Base-by-base conservation (phyloP, 352 stramenopile genomes). In the Globisporangium iwayamae region DNA sequence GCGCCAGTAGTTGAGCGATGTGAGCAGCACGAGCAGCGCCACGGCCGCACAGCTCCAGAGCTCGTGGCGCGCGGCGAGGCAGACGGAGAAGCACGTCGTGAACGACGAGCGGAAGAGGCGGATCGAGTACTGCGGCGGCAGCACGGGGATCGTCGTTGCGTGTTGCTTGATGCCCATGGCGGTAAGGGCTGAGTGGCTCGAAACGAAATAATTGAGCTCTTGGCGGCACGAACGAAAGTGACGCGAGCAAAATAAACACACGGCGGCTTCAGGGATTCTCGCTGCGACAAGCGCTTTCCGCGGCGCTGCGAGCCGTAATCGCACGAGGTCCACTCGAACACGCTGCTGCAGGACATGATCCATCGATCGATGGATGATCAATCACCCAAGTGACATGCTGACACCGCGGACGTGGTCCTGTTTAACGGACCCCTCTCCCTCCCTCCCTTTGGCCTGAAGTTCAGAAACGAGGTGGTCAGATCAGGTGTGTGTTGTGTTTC, bases 1-100 rank as follows among this genome's bases (percentile, higher is more conserved):
- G 39, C 83, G 85, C 85, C 83, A 94, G 71, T 91, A 94, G 76
- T 94, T 92, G 73, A 94, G 75, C 65, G 85, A 93, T 67, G 85
- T 93, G 62, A 90, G 69, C 54, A 92, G 73, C 62, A 94, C 83
- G 48, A 92, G 58, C 32, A 89, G 71, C 60, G 83, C 79, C 62
- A 86, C 69, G 18, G 70, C 70, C 1, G 81, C 77, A 67, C 85
- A 94, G 41, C 63, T 71, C 81, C 81, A 94, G 46, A 92, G 73
- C 68, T 87, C 70, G 58, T 81, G 70, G 20, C 66, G 69, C 43
- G 75, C 67, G 9, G 85, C 82, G 34, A 78, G 60, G 8, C 67
- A 57, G 28, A 94, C 81, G 18, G 83, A 94, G 63, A 83, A 74
- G 62, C 73, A 83, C 11, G 83, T 91, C 51, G 78, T 69, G 69